phyloP scores from a whole-genome alignment of 2,329 filamentous ascomycete genomes.

The Plenodomus biglobosus region DNA sequence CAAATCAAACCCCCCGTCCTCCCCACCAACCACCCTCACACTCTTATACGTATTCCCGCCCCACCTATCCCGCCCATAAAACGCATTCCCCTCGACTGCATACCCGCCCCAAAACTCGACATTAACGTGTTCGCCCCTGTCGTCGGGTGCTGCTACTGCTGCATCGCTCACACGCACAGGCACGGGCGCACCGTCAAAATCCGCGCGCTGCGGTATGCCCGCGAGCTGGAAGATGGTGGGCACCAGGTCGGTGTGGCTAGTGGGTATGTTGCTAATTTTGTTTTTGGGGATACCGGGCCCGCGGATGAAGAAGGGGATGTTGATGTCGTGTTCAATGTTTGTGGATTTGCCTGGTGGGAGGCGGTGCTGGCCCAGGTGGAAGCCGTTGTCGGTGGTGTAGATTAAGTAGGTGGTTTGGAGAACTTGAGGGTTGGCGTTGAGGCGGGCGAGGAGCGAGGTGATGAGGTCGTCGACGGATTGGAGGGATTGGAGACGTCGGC shows the following conservation, averaged over 20 bases:
- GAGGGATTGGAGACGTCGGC: slow-evolving; percentile 52
- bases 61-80: slow-evolving; percentile 4
- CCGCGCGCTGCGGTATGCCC: slow-evolving; percentile 33
- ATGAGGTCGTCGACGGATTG: slow-evolving; percentile 60
- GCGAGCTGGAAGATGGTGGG: slow-evolving; percentile 44
- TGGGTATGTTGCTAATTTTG: slow-evolving; percentile 24
- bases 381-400: slow-evolving; percentile 48
- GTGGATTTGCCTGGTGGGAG: slow-evolving; percentile 47
- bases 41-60: slow-evolving; percentile 64
- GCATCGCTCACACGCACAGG: slow-evolving; percentile 28
- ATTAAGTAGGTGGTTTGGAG: slow-evolving; percentile 53
- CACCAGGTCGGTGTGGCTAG: slow-evolving; percentile 46
- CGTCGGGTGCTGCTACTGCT: slow-evolving; percentile 1
- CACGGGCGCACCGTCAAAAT: slow-evolving; percentile 44
- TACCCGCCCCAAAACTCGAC: slow-evolving; percentile 48
- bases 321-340: slow-evolving; percentile 47
- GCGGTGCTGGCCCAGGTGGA: slow-evolving; percentile 47
- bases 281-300: slow-evolving; percentile 41
- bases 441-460: slow-evolving; percentile 47
- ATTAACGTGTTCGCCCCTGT: slow-evolving; percentile 43
- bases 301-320: slow-evolving; percentile 46
- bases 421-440: slow-evolving; percentile 45
- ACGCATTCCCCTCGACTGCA: slow-evolving; percentile 24
- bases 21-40: slow-evolving; percentile 55
- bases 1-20: slow-evolving; percentile 58